A percentile compares a stretch with the other conserved stretches of the same genome.
Conservation (phyloP, 2,329 filamentous ascomycete species). For the Pseudogymnoascus sp. region DNA sequence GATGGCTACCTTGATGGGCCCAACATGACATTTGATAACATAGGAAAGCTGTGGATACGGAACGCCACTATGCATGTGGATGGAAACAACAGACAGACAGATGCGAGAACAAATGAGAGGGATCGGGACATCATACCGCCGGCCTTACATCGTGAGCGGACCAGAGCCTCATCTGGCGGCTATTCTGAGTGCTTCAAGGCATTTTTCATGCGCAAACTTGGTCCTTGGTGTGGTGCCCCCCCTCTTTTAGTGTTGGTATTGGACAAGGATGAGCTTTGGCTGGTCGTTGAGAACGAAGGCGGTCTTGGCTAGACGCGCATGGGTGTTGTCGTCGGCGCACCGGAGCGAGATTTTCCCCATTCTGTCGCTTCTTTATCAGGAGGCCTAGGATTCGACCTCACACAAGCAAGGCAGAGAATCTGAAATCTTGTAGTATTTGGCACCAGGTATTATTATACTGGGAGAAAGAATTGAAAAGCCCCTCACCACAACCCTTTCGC, state of each 20-base stretch:
- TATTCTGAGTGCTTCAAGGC: background rate
- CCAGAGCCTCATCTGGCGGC: background rate
- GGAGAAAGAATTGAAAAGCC: background rate
- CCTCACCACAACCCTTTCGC: background rate
- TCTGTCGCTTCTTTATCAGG: background rate
- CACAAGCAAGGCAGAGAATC: background rate
- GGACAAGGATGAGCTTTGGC: background rate
- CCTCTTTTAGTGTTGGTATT: slow-evolving; percentile 2
- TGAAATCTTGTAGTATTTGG: background rate
- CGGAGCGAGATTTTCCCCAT: background rate
- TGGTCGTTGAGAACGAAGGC: background rate
- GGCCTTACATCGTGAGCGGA: background rate
- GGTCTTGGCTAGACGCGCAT: background rate
- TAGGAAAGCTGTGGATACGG: background rate
- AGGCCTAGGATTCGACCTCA: background rate
- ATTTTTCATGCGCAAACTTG: background rate
- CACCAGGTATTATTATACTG: background rate
- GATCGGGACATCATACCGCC: background rate
- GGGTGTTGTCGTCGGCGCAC: background rate
- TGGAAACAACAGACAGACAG: background rate
- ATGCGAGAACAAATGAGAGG: background rate
- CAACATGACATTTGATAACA: background rate
- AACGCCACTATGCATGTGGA: background rate
- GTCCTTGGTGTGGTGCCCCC: background rate
- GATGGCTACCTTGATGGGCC: background rate